Conservation (phyloP, 139 green algal genomes). For the Monoraphidium neglectum region DNA sequence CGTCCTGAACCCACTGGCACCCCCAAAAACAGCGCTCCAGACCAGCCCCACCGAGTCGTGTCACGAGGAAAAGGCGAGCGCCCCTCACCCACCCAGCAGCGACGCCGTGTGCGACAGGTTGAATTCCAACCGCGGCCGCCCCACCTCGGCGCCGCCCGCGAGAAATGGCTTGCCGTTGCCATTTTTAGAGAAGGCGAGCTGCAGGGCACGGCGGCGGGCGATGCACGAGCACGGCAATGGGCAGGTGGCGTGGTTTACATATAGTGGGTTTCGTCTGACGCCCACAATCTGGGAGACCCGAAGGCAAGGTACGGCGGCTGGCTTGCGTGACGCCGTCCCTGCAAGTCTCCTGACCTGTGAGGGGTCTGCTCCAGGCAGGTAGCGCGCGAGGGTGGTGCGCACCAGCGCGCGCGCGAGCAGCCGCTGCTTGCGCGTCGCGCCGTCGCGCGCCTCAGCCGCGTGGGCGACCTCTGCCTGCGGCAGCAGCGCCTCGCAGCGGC, state of each 20-base stretch:
- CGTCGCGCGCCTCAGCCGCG: conserved; percentile 1
- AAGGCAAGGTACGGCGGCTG: not conserved
- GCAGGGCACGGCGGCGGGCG: conserved; percentile 1
- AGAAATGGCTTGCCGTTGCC: conserved; percentile 55
- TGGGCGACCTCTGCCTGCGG: conserved; percentile 35
- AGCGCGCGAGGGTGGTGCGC: conserved; percentile 31
- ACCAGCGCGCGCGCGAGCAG: conserved; percentile 52
- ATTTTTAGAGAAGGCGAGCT: conserved; percentile 42
- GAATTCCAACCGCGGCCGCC: conserved; percentile 46
- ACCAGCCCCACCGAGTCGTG: no score
- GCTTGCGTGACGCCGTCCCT: no score
- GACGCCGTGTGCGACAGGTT: conserved; percentile 62
- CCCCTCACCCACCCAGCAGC: conserved; percentile 52
- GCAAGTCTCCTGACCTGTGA: not conserved
- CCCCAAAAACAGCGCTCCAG: no score
- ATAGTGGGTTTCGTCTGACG: not conserved
- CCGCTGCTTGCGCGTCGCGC: conserved; percentile 37
- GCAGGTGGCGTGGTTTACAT: no score
- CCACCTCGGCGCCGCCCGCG: not conserved
- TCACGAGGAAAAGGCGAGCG: no score
- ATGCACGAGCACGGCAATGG: not conserved
- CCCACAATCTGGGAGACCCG: not conserved
- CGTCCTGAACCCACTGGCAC: no score
- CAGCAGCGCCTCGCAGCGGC: conserved; percentile 17
- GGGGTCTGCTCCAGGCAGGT: not conserved